A percentile compares a stretch with the other conserved stretches of the same genome.
These are phyloP conservation scores for Phaseolus lunatus DNA, from an alignment of 306 rosid genomes.

Conservation along the genomic window DNA sequence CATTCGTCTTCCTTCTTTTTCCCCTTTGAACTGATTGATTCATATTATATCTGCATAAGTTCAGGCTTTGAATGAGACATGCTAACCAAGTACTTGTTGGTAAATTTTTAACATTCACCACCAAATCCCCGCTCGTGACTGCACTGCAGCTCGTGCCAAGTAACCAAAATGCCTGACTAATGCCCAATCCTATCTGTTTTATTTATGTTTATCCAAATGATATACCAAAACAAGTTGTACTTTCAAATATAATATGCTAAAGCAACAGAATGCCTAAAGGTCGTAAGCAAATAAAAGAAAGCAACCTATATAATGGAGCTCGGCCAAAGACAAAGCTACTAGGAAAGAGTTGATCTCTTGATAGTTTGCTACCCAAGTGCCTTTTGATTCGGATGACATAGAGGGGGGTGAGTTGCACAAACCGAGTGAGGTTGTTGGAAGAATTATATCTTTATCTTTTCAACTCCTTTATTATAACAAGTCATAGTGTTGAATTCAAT, in stretches of 20 bases:
- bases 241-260: background rate
- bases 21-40: background rate
- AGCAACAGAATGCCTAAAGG: background rate
- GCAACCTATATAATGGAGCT: background rate
- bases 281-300: background rate
- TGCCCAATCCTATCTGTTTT: background rate
- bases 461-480: background rate
- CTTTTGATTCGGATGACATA: background rate
- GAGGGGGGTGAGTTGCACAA: background rate
- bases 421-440: background rate
- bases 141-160: background rate
- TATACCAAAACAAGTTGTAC: background rate
- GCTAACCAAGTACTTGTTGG: background rate
- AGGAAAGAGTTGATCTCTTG: background rate
- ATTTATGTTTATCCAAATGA: background rate
- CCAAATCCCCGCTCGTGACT: background rate
- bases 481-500: background rate
- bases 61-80: background rate
- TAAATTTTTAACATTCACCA: background rate
- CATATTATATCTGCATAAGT: background rate
- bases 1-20: constrained; percentile 31
- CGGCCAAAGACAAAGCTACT: background rate
- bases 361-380: background rate
- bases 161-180: background rate
- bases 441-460: background rate